Conservation (phyloP, 768 basidiomycete species). For the Melanogaster broomeanus region DNA sequence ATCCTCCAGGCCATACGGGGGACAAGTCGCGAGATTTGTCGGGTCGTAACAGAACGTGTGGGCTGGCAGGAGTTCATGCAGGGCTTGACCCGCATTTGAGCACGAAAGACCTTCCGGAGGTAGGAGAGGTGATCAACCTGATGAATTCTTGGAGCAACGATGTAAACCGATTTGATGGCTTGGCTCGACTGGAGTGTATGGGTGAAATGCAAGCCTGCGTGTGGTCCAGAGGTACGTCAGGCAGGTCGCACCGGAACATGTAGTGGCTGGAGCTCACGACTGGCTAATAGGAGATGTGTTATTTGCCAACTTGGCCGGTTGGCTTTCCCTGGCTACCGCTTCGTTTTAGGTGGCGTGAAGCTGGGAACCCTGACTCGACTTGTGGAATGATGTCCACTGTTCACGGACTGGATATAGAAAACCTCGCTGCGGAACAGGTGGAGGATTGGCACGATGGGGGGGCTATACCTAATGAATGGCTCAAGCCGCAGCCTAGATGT, state of each 20-base stretch:
- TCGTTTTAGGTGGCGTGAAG: not conserved
- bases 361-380: not conserved
- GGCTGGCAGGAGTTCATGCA: conserved; percentile 12
- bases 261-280: not conserved
- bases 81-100: conserved; percentile 5
- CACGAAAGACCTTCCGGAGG: not conserved
- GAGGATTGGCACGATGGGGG: not conserved
- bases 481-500: conserved; percentile 12
- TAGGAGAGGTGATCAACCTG: not conserved
- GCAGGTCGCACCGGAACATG: not conserved
- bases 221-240: conserved; percentile 11
- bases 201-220: conserved; percentile 20
- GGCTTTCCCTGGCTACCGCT: not conserved
- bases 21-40: conserved; percentile 20
- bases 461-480: not conserved
- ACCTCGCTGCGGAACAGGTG: not conserved
- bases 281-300: conserved; percentile 24
- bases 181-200: conserved; percentile 28
- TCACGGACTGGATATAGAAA: not conserved
- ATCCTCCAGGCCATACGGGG: conserved; percentile 9
- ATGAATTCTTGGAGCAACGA: conserved; percentile 10
- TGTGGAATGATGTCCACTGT: not conserved
- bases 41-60: conserved; percentile 20
- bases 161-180: conserved; percentile 9
- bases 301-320: conserved; percentile 24